These are phyloP conservation scores for Arthrobotrys musiformis DNA, from an alignment of 2,329 filamentous ascomycete species.

Conservation along the genomic window DNA sequence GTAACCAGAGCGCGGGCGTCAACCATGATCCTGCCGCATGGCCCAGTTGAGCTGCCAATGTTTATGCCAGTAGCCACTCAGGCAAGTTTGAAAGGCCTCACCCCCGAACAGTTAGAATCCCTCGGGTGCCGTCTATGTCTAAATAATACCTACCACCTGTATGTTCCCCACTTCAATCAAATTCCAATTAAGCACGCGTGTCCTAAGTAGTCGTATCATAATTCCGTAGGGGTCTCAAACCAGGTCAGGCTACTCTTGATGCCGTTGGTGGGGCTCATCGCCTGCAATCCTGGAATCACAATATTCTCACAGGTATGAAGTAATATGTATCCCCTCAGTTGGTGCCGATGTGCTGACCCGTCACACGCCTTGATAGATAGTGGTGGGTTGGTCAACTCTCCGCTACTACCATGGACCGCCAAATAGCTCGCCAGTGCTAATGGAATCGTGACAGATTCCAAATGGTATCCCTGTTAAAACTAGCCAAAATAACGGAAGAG, in stretches of 20 bases:
- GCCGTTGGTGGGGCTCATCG: constrained; percentile 91
- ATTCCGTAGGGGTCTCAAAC: constrained; percentile 76
- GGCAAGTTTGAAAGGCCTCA: constrained; percentile 92
- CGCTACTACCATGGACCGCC: constrained; percentile 28
- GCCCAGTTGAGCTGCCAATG: constrained; percentile 85
- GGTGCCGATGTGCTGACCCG: constrained; percentile 29
- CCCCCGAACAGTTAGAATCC: constrained; percentile 88
- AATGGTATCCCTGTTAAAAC: constrained; percentile 95
- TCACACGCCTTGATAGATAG: constrained; percentile 67
- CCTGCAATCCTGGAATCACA: constrained; percentile 93
- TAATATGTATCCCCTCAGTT: constrained; percentile 58
- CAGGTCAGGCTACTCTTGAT: constrained; percentile 88
- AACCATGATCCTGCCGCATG: constrained; percentile 87
- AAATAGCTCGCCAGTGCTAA: constrained; percentile 7
- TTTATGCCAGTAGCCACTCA: constrained; percentile 99
- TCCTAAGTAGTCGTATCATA: not conserved
- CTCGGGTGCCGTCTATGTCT: constrained; percentile 90
- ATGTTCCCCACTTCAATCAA: constrained; percentile 58
- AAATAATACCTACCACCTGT: constrained; percentile 96
- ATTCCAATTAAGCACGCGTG: not conserved
- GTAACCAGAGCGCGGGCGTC: constrained; percentile 94
- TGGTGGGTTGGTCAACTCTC: constrained; percentile 69
- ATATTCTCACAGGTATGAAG: constrained; percentile 79
- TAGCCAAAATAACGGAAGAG: constrained; percentile 93
- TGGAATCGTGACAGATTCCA: constrained; percentile 76